Conservation (phyloP, 805 yeast genomes). For the Nakazawaea wickerhamii region DNA sequence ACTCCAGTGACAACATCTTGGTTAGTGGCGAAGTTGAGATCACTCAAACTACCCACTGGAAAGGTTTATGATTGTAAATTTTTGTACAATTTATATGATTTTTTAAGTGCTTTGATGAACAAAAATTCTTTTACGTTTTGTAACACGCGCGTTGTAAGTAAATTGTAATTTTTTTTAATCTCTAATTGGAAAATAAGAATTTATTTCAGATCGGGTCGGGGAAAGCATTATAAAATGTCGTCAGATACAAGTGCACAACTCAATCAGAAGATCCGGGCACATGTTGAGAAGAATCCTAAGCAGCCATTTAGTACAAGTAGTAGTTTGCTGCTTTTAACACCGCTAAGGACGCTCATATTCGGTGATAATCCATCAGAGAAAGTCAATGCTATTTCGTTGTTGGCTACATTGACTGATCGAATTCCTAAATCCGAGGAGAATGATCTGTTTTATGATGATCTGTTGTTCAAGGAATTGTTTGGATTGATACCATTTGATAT, state of each 20-base stretch:
- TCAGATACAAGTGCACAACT: constrained; percentile 1
- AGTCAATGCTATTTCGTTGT: constrained; percentile 46
- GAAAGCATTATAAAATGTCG: constrained; percentile 3
- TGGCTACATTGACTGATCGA: constrained; percentile 46
- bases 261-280: constrained; percentile 7
- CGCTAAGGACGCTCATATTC: constrained; percentile 34
- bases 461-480: constrained; percentile 35
- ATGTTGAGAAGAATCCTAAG: constrained; percentile 9
- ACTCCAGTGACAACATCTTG: constrained; percentile 21
- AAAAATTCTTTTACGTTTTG: too few species aligned
- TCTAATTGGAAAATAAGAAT: too few species aligned
- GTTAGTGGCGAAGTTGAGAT: constrained; percentile 14
- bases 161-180: too few species aligned
- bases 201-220: too few species aligned
- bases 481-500: constrained; percentile 36
- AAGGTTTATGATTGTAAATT: constrained; percentile 18
- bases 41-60: constrained; percentile 19
- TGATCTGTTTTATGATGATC: constrained; percentile 31
- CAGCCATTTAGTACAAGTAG: neutral
- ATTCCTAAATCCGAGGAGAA: constrained; percentile 35
- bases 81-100: neutral
- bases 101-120: neutral
- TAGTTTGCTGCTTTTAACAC: constrained; percentile 6
- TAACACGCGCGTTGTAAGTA: too few species aligned
- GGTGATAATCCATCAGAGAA: constrained; percentile 45